Evolutionary conservation across 805 yeast species (phyloP).

Genomic region (Candida chauliodis): DNA sequence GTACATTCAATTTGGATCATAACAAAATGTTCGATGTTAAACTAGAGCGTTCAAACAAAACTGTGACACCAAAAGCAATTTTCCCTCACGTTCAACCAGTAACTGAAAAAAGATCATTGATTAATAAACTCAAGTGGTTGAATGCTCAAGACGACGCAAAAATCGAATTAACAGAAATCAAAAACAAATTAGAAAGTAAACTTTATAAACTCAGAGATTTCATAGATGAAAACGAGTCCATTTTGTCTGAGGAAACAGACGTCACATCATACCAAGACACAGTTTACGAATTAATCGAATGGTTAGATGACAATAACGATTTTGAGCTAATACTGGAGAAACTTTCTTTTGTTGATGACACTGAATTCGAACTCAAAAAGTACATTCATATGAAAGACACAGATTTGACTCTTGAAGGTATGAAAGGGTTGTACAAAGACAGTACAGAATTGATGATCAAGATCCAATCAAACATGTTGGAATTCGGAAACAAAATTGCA

Average conservation of each 20-base stretch:
- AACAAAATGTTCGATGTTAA: conserved; percentile 44
- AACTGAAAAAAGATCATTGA: conserved; percentile 38
- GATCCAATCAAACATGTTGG: conserved; percentile 42
- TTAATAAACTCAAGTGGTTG: conserved; percentile 48
- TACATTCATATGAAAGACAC: conserved; percentile 40
- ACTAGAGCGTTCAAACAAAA: conserved; percentile 12
- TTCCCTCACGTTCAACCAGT: conserved; percentile 37
- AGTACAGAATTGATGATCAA: conserved; percentile 39
- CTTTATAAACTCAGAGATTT: conserved; percentile 65
- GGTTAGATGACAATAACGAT: conserved; percentile 67
- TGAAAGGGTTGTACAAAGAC: conserved; percentile 40
- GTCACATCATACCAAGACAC: conserved; percentile 15
- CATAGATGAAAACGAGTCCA: conserved; percentile 51
- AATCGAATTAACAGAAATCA: conserved; percentile 49
- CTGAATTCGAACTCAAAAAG: conserved; percentile 24
- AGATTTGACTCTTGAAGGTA: conserved; percentile 46
- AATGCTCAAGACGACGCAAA: conserved; percentile 56
- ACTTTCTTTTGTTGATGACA: conserved; percentile 16
- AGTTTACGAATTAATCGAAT: conserved; percentile 56
- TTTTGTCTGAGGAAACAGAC: conserved; percentile 36
- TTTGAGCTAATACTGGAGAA: conserved; percentile 24
- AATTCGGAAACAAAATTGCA: conserved; percentile 43
- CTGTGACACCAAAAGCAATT: conserved; percentile 41
- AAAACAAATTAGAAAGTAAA: conserved; percentile 69
- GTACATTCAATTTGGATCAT: conserved; percentile 38